phyloP scores from a whole-genome alignment of 257 asterid genomes.

The Oldenlandia corymbosa region DNA sequence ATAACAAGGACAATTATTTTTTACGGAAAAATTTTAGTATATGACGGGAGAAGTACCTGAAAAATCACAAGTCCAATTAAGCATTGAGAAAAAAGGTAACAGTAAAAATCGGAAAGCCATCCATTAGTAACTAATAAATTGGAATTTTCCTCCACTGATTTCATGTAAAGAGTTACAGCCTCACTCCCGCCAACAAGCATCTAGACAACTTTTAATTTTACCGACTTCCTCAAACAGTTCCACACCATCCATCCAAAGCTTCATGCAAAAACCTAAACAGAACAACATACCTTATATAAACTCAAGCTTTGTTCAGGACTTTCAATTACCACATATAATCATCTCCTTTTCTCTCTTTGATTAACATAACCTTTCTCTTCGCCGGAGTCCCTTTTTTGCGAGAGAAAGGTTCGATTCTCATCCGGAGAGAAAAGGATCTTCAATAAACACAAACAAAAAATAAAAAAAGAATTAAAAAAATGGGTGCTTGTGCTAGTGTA shows the following conservation, averaged over 20 bases:
- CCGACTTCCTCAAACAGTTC: constrained; percentile 20
- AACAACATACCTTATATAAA: constrained; percentile 12
- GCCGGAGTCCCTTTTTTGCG: background rate
- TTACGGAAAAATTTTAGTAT: no score
- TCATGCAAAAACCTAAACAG: background rate
- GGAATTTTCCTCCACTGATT: background rate
- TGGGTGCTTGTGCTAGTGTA: constrained; percentile 63
- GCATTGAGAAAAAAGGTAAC: background rate
- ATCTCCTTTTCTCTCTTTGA: constrained; percentile 17
- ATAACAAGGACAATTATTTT: no score
- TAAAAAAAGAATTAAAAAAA: background rate
- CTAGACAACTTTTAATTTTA: background rate
- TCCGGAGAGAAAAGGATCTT: constrained; percentile 15
- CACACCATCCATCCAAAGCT: constrained; percentile 11
- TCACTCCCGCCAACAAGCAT: background rate
- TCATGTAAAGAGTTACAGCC: background rate
- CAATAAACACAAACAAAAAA: background rate
- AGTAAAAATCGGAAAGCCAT: background rate
- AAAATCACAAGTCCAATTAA: no score
- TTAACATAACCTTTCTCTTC: constrained; percentile 25
- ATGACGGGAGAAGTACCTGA: no score
- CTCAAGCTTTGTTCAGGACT: background rate
- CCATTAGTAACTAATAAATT: background rate
- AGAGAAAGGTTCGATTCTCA: constrained; percentile 12
- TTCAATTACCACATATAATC: constrained; percentile 5